Evolutionary conservation across 1,139 yeast species (phyloP).

Genomic region (Lodderomyces orthopsilosis): DNA sequence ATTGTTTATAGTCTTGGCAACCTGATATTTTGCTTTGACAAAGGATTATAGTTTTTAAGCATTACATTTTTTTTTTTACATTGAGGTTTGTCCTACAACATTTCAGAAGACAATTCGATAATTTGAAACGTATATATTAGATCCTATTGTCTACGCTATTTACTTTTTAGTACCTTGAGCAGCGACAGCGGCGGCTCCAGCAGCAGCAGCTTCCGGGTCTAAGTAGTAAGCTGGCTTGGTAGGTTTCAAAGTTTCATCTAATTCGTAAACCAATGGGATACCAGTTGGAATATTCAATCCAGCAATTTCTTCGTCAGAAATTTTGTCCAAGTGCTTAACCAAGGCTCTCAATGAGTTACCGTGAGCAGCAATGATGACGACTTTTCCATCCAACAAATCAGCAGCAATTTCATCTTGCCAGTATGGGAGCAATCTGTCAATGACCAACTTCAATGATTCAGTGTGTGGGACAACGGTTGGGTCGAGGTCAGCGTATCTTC

Average conservation of each 20-base stretch:
- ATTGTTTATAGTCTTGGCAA: not conserved
- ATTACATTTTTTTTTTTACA: not conserved
- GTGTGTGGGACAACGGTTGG: conserved; percentile 87
- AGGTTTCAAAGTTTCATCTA: conserved; percentile 85
- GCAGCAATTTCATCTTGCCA: conserved; percentile 93
- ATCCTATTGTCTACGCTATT: conserved; percentile 2
- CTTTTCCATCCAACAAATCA: conserved; percentile 82
- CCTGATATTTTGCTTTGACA: not conserved
- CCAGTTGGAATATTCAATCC: conserved; percentile 98
- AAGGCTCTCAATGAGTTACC: conserved; percentile 98
- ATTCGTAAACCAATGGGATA: conserved; percentile 96
- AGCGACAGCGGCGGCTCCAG: conserved; percentile 99
- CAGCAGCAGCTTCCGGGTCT: conserved; percentile 99
- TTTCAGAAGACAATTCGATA: no score
- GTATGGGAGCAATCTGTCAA: conserved; percentile 96
- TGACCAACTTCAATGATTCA: conserved; percentile 91
- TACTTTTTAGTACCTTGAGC: conserved; percentile 75
- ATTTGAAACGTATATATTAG: not conserved
- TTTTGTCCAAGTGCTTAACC: conserved; percentile 93
- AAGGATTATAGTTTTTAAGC: not conserved
- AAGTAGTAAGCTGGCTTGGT: conserved; percentile 92
- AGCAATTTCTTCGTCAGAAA: conserved; percentile 90
- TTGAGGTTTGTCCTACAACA: not conserved
- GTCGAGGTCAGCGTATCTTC: conserved; percentile 80
- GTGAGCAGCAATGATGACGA: conserved; percentile 93